Percentiles rank a stretch among this genome's conserved stretches.
Conservation (phyloP, 441 rosid genomes). For the Euphorbia celastroides region DNA sequence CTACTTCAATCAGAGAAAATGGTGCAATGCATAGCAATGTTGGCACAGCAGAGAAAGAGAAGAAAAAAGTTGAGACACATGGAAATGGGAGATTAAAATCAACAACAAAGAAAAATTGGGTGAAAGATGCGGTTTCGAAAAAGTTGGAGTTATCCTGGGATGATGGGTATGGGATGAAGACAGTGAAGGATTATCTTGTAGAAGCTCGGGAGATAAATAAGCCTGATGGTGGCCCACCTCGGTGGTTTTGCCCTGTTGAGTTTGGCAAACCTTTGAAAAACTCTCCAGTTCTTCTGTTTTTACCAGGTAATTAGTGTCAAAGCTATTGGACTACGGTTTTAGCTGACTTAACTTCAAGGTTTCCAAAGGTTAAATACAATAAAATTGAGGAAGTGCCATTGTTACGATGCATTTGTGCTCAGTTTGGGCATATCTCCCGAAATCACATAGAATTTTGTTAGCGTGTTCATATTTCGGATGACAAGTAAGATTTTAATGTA, state of each 20-base stretch:
- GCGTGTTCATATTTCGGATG: no score
- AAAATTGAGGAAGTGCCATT: not conserved
- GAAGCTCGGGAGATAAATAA: conserved; percentile 48
- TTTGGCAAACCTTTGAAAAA: conserved; percentile 59
- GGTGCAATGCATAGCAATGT: conserved; percentile 22
- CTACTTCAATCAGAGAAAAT: conserved; percentile 33
- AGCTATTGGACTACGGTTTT: not conserved
- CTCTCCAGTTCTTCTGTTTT: conserved; percentile 73
- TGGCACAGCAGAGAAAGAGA: conserved; percentile 19
- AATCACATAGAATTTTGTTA: no score
- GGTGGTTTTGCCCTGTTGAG: conserved; percentile 83
- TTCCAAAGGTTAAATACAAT: not conserved
- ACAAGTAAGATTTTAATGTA: not conserved
- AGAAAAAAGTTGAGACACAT: conserved; percentile 23
- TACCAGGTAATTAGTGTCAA: conserved; percentile 51
- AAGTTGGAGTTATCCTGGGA: conserved; percentile 72
- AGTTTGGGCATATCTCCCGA: no score
- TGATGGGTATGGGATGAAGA: conserved; percentile 70
- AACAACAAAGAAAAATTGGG: conserved; percentile 19
- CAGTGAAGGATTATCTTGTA: conserved; percentile 59
- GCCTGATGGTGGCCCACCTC: conserved; percentile 73
- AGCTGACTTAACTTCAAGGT: not conserved
- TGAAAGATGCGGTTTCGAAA: conserved; percentile 26
- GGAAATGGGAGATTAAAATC: conserved; percentile 40
- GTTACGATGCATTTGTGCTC: no score